phyloP scores from a whole-genome alignment of 1,284 basidiomycete genomes.

The Sutorius eximius region DNA sequence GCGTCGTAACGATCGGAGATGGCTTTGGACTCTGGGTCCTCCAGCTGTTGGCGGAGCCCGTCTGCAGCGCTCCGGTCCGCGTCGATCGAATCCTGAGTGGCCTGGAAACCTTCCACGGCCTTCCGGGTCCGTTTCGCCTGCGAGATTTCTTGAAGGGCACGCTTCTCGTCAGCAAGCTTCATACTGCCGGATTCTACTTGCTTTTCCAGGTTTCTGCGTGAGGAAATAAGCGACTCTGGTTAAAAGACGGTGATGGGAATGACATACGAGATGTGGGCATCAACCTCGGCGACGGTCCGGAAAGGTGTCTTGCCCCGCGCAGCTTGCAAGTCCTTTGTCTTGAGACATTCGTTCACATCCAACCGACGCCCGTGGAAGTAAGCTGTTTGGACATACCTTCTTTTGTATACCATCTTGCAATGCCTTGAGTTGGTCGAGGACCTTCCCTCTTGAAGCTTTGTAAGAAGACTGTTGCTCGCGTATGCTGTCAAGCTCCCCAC shows the following conservation, averaged over 20 bases:
- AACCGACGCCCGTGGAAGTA: neutral
- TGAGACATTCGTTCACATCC: conserved; percentile 11
- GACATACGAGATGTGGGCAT: conserved; percentile 79
- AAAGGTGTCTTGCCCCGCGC: conserved; percentile 81
- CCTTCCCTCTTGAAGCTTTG: conserved; percentile 77
- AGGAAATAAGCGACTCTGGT: conserved; percentile 6
- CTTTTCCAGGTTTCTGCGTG: conserved; percentile 73
- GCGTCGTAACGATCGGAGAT: conserved; percentile 80
- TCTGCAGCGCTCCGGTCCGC: conserved; percentile 75
- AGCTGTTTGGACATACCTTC: conserved; percentile 59
- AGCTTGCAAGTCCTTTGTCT: conserved; percentile 90
- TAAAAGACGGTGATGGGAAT: neutral
- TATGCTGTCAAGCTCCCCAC: conserved; percentile 80
- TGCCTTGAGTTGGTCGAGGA: conserved; percentile 80
- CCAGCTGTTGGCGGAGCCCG: conserved; percentile 81
- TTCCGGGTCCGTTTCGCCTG: conserved; percentile 69
- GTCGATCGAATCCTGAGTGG: conserved; percentile 80
- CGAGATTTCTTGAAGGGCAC: conserved; percentile 87
- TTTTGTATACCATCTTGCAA: conserved; percentile 81
- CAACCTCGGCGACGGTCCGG: conserved; percentile 87
- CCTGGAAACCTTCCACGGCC: conserved; percentile 77
- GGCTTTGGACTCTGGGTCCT: conserved; percentile 90
- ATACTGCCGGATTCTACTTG: conserved; percentile 91
- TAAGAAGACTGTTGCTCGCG: conserved; percentile 79
- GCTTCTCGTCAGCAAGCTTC: conserved; percentile 96